A percentile compares a stretch with the other conserved stretches of the same genome.
Evolutionary conservation across 768 basidiomycete genomes (phyloP).

Genomic region (Lentinula boryana): DNA sequence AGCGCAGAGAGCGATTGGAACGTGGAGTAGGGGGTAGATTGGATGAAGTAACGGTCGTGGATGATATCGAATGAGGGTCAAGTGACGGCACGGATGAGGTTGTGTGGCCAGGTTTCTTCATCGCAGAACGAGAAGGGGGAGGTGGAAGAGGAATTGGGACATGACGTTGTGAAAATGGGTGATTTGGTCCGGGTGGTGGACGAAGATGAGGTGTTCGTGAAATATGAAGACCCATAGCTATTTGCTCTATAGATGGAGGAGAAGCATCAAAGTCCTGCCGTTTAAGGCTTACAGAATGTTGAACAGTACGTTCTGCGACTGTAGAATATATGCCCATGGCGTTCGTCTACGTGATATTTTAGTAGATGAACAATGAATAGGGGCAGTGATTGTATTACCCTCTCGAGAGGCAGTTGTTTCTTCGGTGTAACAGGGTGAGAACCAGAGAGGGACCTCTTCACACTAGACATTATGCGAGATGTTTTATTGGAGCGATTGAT

Average conservation of each 20-base stretch:
- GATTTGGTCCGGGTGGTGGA: conserved; percentile 15
- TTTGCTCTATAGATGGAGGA: conserved; percentile 68
- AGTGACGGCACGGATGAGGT: conserved; percentile 23
- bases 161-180: conserved; percentile 24
- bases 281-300: conserved; percentile 27
- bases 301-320: conserved; percentile 29
- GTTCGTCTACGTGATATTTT: conserved; percentile 5
- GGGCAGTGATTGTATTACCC: background rate
- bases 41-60: conserved; percentile 41
- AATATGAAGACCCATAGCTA: conserved; percentile 75
- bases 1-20: conserved; percentile 22
- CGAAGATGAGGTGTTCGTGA: conserved; percentile 72
- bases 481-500: conserved; percentile 6
- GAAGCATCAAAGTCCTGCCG: conserved; percentile 30
- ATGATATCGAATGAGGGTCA: conserved; percentile 38
- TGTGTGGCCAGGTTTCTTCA: conserved; percentile 43
- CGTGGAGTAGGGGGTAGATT: conserved; percentile 15
- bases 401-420: conserved; percentile 8
- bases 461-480: conserved; percentile 18
- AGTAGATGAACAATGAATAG: background rate
- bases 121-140: conserved; percentile 57
- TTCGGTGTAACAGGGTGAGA: conserved; percentile 10
- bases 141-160: conserved; percentile 35
- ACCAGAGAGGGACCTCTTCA: conserved; percentile 14
- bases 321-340: conserved; percentile 34